A percentile compares a stretch with the other conserved stretches of the same genome.
Evolutionary conservation across 495 filamentous ascomycete species (phyloP).

Genomic region (Terfezia boudieri): DNA sequence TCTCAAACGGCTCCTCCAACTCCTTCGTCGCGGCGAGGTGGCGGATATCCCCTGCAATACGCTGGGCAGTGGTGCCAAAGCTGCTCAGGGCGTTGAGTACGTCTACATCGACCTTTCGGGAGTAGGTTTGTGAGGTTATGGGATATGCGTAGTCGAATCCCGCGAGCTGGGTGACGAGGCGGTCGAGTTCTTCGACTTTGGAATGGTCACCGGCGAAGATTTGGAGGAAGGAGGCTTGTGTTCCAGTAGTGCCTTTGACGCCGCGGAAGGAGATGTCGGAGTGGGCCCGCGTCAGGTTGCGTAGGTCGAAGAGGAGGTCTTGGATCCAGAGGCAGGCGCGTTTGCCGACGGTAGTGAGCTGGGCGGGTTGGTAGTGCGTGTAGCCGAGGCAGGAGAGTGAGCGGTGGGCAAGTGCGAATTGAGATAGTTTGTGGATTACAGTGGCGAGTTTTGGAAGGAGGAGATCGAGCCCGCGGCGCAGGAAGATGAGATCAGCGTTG

Average conservation of each 20-base stretch:
- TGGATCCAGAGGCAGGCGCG: constrained; percentile 66
- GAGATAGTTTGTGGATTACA: constrained; percentile 55
- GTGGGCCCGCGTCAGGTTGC: constrained; percentile 53
- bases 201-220: constrained; percentile 61
- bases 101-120: constrained; percentile 64
- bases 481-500: constrained; percentile 73
- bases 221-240: constrained; percentile 56
- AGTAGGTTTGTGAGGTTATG: constrained; percentile 60
- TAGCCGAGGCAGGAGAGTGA: constrained; percentile 43
- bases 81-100: constrained; percentile 60
- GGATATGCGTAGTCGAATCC: constrained; percentile 54
- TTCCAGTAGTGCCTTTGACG: constrained; percentile 58
- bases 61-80: constrained; percentile 63
- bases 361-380: constrained; percentile 67
- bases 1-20: constrained; percentile 85
- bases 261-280: constrained; percentile 64
- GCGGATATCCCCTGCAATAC: constrained; percentile 53
- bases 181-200: constrained; percentile 58
- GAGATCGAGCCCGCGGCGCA: constrained; percentile 50
- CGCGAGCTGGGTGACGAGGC: constrained; percentile 61
- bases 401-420: constrained; percentile 61
- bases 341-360: constrained; percentile 69
- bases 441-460: constrained; percentile 68
- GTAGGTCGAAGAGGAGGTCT: constrained; percentile 69
- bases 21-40: constrained; percentile 62